A percentile compares a stretch with the other conserved stretches of the same genome.
Evolutionary conservation across 169 alveolate genomes (phyloP).

Genomic region (Perkinsus marinus): DNA sequence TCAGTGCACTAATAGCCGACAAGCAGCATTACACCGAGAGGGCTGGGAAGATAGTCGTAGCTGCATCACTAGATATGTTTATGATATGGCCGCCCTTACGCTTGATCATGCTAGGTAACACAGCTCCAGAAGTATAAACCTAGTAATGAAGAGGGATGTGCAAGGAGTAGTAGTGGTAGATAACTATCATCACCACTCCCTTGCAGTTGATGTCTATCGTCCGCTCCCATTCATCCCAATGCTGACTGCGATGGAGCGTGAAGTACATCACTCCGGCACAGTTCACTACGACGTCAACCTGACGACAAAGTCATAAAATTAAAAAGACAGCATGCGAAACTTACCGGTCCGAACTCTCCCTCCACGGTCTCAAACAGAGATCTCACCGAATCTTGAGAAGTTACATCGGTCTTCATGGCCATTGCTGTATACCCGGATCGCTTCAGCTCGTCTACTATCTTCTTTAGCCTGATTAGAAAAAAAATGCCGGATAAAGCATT

Average conservation of each 20-base stretch:
- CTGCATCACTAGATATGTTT: background rate
- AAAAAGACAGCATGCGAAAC: background rate
- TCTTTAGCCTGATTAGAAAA: background rate
- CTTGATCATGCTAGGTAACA: background rate
- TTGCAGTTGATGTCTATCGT: background rate
- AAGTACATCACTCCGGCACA: background rate
- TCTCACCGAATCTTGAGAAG: background rate
- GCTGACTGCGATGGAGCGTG: background rate
- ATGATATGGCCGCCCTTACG: background rate
- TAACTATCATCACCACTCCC: background rate
- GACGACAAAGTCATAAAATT: background rate
- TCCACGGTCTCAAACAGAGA: background rate
- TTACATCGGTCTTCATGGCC: background rate
- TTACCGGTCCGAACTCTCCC: background rate
- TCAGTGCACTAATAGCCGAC: too few species aligned
- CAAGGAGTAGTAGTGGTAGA: background rate
- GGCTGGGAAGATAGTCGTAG: background rate
- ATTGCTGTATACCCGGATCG: background rate
- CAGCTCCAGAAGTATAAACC: background rate
- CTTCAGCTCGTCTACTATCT: background rate
- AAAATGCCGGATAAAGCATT: too few species aligned
- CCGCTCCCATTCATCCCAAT: background rate
- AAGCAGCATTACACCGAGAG: background rate
- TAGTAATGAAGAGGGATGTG: background rate
- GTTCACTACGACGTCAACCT: background rate